Base-by-base conservation (phyloP, 1,139 yeast species). In the Suhomyces taliae region DNA sequence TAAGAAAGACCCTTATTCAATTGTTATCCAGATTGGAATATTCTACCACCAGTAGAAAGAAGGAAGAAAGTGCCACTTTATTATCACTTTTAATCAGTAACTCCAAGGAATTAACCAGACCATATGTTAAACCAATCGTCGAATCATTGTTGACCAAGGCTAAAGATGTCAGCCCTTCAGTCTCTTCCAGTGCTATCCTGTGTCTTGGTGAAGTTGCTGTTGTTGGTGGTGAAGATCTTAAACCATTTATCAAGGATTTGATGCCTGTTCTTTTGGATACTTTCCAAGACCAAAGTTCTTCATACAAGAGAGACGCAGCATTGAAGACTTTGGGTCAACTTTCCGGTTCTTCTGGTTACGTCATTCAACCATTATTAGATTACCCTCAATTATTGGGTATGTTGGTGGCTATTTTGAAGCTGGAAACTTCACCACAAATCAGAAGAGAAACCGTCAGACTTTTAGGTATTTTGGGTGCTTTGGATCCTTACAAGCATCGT, bases 401-500 rank as follows among this genome's bases (percentile, higher is more conserved):
- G 67, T 71, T 93, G 36, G 90, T 91, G 4, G 85, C 83, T 40
- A 90, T 93, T 37, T 71, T 93, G 50, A 87, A 87, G 54, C 83
- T 90, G 53, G 97, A 90, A 57, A 81, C 85, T 11, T 83, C 95
- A 0, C 79, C 85, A 1, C 70, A 79, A 4, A 83, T 89, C 6
- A 80, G 95, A 57, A 74, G 97, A 49, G 98, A 91, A 63, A 87
- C 97, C 0, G 97, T 93, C 0, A 77, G 93, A 54, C 69, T 93
- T 24, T 72, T 93, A 52, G 99, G 99, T 60, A 90, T 91, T 36
- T 71, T 95, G 39, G 99, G 99, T 50, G 99, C 99, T 0, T 73
- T 95, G 44, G 99, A 95, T 66, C 99, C 99, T 1, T 93, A 91
- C 63, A 90, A 89, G 60, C 95, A 90, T 58, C 82, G 97, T 46